phyloP scores from a whole-genome alignment of 2,329 filamentous ascomycete genomes.

The Eutypella sp. region DNA sequence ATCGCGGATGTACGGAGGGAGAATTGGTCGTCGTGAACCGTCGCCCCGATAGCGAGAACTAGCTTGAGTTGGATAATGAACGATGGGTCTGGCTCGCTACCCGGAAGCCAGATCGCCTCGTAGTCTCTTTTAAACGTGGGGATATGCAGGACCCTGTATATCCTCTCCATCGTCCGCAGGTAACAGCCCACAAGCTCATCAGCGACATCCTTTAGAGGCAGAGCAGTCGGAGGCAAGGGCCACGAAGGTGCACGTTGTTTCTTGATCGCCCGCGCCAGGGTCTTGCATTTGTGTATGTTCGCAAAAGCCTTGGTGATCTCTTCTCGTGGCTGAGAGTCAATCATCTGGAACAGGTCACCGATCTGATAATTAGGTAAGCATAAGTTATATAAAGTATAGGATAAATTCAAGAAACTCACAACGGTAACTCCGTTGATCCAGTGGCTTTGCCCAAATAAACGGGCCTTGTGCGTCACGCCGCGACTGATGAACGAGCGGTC shows the following conservation, averaged over 20 bases:
- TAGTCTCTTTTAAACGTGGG: slow-evolving; percentile 45
- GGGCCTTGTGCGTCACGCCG: slow-evolving; percentile 49
- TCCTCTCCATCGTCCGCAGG: slow-evolving; percentile 39
- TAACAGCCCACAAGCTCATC: slow-evolving; percentile 46
- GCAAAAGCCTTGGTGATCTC: slow-evolving; percentile 27
- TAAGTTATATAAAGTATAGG: slow-evolving; percentile 3
- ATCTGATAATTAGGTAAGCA: slow-evolving; percentile 33
- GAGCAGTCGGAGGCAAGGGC: slow-evolving; percentile 35
- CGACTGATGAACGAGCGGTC: slow-evolving; percentile 30
- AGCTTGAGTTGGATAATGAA: slow-evolving; percentile 56
- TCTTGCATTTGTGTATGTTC: slow-evolving; percentile 46
- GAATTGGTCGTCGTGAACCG: slow-evolving; percentile 44
- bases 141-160: slow-evolving; percentile 47
- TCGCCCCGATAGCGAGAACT: slow-evolving; percentile 52
- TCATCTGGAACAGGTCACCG: slow-evolving; percentile 36
- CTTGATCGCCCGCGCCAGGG: slow-evolving; percentile 48
- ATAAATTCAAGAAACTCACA: slow-evolving; percentile 32
- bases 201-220: slow-evolving; percentile 42
- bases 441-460: slow-evolving; percentile 53
- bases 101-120: slow-evolving; percentile 42
- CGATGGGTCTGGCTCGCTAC: slow-evolving; percentile 24
- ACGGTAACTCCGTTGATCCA: slow-evolving; percentile 47
- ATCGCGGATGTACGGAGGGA: slow-evolving; percentile 44
- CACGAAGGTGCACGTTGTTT: slow-evolving; percentile 40
- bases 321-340: slow-evolving; percentile 37